Evolutionary conservation across 495 filamentous ascomycete genomes (phyloP).

Genomic region (Aspergillus saccharolyticus): DNA sequence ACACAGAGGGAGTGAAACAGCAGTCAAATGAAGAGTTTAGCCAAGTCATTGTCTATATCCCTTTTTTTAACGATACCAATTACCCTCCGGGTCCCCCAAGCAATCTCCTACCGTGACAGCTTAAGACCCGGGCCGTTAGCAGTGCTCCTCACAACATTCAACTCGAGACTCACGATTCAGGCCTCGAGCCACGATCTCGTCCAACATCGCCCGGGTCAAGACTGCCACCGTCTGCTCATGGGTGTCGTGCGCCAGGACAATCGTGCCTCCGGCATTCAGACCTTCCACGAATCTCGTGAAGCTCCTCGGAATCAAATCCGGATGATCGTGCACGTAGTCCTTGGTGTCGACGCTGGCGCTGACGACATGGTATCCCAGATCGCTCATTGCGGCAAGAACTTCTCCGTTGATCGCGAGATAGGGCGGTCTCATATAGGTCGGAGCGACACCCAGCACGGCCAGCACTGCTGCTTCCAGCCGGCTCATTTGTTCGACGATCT

Average conservation of each 20-base stretch:
- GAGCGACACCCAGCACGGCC: constrained; percentile 66
- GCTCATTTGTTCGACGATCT: constrained; percentile 60
- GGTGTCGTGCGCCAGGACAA: constrained; percentile 44
- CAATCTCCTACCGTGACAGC: constrained; percentile 70
- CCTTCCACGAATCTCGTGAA: constrained; percentile 29
- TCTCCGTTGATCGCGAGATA: constrained; percentile 32
- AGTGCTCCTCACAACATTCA: not conserved
- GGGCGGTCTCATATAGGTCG: constrained; percentile 62
- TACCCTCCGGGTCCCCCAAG: constrained; percentile 57
- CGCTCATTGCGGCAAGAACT: constrained; percentile 29
- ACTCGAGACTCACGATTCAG: constrained; percentile 24
- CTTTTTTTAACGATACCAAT: constrained; percentile 62
- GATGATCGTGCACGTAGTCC: constrained; percentile 40
- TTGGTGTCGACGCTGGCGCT: constrained; percentile 41
- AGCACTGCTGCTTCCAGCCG: constrained; percentile 66
- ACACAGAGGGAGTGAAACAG: no score
- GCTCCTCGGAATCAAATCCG: constrained; percentile 21
- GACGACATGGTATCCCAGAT: constrained; percentile 43
- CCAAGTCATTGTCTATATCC: no score
- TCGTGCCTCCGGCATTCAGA: constrained; percentile 28
- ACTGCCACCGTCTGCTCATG: constrained; percentile 37
- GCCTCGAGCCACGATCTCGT: constrained; percentile 27
- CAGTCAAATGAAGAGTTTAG: no score
- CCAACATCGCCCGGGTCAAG: constrained; percentile 37
- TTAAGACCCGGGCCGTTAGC: constrained; percentile 10